Base-by-base conservation (phyloP, 176 grass and related monocot species). In the Musa itinerans region DNA sequence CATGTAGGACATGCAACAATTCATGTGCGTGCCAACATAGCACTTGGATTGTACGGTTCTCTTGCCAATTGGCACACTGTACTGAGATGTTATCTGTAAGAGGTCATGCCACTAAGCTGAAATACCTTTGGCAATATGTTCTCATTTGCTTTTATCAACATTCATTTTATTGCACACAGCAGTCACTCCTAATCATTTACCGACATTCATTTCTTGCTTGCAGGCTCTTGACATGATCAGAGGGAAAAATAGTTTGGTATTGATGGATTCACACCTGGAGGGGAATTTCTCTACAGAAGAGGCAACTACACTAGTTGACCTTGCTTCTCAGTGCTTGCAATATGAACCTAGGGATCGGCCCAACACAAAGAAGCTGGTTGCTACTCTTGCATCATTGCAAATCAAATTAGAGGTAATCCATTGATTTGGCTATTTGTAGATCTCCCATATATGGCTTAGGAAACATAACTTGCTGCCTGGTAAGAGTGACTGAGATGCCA, bases 251-350 rank as follows among this genome's bases (percentile, higher is more conserved):
- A 83, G 86, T 53, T 78, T 80, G 55, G 49, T 86, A 43, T 54
- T 98, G 54, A 89, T 98, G 94, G 94, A 98, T 72, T 98, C 94
- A 70, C 94, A 98, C 88, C 63, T 98, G 74, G 94, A 98, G 61
- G 94, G 94, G 14, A 91, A 93, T 14, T 93, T 93, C 75, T 87
- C 94, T 14, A 89, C 84, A 9, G 88, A 98, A 71, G 88, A 91
- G 79, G 94, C 94, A 6, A 89, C 88, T 9, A 53, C 94, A 50
- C 69, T 93, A 48, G 90, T 98, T 13, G 86, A 93, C 80, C 87
- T 98, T 59, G 90, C 84, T 65, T 91, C 94, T 76, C 88, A 93
- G 53, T 98, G 94, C 73, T 81, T 98, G 54, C 84, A 89, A 51
- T 98, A 98, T 81, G 94, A 98, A 83, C 86, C 94, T 74, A 86